Conservation (phyloP, 345 rosid genomes). For the Cardamine occulta region DNA sequence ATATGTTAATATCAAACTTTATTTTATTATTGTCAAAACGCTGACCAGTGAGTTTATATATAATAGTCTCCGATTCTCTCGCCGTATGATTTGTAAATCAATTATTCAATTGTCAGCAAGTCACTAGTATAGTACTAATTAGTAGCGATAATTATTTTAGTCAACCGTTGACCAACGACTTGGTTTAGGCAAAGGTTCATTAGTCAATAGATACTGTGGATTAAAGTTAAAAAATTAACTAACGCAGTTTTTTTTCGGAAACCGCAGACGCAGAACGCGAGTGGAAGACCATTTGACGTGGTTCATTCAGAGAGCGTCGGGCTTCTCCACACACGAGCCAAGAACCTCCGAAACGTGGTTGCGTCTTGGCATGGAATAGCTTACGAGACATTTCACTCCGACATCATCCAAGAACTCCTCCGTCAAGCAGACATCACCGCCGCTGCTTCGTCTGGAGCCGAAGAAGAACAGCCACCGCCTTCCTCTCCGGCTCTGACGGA, state of each 20-base stretch:
- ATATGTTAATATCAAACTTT: not conserved
- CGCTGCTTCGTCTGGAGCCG: not conserved
- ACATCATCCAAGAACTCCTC: conserved; percentile 82
- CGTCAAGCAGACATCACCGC: conserved; percentile 42
- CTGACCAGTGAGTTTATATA: not conserved
- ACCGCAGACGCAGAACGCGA: conserved; percentile 59
- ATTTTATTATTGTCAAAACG: not conserved
- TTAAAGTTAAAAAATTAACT: not conserved
- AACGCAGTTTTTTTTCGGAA: not conserved
- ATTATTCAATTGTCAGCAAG: not conserved
- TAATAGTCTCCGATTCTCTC: not conserved
- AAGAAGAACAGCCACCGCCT: conserved; percentile 53
- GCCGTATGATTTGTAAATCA: not conserved
- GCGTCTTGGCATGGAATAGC: conserved; percentile 95
- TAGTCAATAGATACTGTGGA: not conserved
- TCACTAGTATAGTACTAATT: not conserved
- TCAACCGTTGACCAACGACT: conserved; percentile 19
- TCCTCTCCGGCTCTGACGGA: conserved; percentile 57
- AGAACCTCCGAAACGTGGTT: conserved; percentile 62
- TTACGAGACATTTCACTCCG: conserved; percentile 86
- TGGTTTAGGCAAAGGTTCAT: not conserved
- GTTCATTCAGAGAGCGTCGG: conserved; percentile 88
- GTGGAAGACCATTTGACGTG: conserved; percentile 77
- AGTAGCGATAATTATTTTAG: not conserved
- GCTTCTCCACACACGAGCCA: conserved; percentile 80